These are phyloP conservation scores for Candida pseudofarinosa DNA, from an alignment of 805 yeast genomes.

Conservation along the genomic window DNA sequence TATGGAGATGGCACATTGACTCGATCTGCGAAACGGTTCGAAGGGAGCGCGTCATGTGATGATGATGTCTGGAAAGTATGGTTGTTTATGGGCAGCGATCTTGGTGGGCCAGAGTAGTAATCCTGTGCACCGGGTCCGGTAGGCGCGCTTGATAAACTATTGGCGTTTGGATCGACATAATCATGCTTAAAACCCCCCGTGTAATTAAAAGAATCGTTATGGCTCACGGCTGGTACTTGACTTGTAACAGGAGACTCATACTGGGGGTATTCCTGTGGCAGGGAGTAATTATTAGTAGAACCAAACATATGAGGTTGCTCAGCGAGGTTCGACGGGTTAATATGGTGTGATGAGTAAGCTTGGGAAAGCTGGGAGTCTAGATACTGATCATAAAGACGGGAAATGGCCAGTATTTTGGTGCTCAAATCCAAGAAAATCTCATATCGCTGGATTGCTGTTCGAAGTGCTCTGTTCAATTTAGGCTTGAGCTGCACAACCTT, in stretches of 20 bases:
- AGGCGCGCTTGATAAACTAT: not conserved
- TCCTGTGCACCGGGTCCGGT: not conserved
- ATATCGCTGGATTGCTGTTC: slow-evolving; percentile 55
- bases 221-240: not conserved
- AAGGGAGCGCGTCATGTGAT: not conserved
- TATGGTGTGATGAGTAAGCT: slow-evolving; percentile 32
- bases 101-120: not conserved
- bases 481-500: slow-evolving; percentile 63
- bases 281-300: not conserved
- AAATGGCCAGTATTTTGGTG: slow-evolving; percentile 70
- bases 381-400: slow-evolving; percentile 70
- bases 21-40: not conserved
- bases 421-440: slow-evolving; percentile 69
- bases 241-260: not conserved
- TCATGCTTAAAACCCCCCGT: not conserved
- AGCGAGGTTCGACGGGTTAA: not conserved
- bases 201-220: not conserved
- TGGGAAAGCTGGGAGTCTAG: slow-evolving; percentile 49
- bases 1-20: not conserved
- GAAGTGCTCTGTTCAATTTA: slow-evolving; percentile 57
- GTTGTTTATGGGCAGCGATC: not conserved
- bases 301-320: not conserved
- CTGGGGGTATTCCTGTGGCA: not conserved
- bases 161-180: not conserved
- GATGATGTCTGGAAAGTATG: not conserved